Evolutionary conservation across 2,329 filamentous ascomycete genomes (phyloP).

Genomic region (Phaeosphaeria sp.): DNA sequence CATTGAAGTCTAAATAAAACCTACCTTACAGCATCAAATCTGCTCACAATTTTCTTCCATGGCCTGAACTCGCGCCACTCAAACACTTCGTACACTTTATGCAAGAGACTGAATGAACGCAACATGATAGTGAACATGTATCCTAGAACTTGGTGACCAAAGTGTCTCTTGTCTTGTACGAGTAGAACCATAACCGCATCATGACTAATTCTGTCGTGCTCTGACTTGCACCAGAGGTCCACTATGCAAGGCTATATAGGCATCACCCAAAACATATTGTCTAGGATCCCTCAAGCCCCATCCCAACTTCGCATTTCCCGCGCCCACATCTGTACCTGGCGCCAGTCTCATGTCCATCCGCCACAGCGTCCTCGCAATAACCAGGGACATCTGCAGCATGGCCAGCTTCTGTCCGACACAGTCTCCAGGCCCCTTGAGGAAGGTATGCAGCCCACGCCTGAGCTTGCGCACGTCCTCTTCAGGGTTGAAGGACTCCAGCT

Average conservation of each 20-base stretch:
- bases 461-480: constrained; percentile 15
- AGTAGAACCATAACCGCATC: no score
- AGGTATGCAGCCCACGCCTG: constrained; percentile 20
- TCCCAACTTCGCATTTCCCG: constrained; percentile 8
- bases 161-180: no score
- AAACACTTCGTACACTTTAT: no score
- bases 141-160: no score
- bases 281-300: constrained; percentile 10
- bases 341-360: constrained; percentile 19
- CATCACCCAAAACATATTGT: constrained; percentile 11
- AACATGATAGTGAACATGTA: no score
- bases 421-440: constrained; percentile 28
- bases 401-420: constrained; percentile 34
- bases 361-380: constrained; percentile 25
- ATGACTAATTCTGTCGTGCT: not conserved
- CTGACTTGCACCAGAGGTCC: constrained; percentile 20
- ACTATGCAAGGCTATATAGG: constrained; percentile 25
- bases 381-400: constrained; percentile 8
- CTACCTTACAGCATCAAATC: no score
- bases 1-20: no score
- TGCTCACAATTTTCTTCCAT: no score
- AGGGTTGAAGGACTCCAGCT: constrained; percentile 5
- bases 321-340: constrained; percentile 13
- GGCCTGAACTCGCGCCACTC: no score
- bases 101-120: no score